Evolutionary conservation across 2,329 filamentous ascomycete species (phyloP).

Genomic region (Trichophyton mentagrophytes): DNA sequence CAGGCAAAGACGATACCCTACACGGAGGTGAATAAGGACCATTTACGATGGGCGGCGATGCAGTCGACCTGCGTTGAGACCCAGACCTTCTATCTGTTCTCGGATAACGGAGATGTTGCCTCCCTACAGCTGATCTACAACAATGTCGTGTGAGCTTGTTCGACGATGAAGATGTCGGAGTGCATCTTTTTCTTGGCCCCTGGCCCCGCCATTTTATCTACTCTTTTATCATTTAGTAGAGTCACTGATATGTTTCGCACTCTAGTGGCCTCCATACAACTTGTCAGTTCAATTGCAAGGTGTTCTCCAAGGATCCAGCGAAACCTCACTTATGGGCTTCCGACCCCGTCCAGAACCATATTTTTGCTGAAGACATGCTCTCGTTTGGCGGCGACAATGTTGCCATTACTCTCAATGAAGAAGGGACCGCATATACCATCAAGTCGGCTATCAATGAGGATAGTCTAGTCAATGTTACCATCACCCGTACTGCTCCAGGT

Average conservation of each 20-base stretch:
- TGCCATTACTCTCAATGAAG: conserved; percentile 72
- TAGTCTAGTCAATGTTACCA: conserved; percentile 72
- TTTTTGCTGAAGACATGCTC: conserved; percentile 72
- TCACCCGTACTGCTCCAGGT: conserved; percentile 63
- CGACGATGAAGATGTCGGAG: conserved; percentile 4
- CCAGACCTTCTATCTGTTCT: conserved; percentile 81
- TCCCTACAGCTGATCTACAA: conserved; percentile 93
- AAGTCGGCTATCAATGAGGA: conserved; percentile 76
- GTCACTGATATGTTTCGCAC: not conserved
- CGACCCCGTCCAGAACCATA: conserved; percentile 61
- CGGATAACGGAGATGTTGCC: conserved; percentile 62
- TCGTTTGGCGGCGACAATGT: conserved; percentile 79
- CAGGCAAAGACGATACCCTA: conserved; percentile 68
- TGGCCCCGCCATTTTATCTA: not conserved
- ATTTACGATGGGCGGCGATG: conserved; percentile 70
- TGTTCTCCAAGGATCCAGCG: conserved; percentile 63
- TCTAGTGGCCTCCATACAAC: conserved; percentile 76
- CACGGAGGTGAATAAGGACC: conserved; percentile 62
- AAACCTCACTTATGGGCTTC: conserved; percentile 74
- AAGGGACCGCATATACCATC: conserved; percentile 71
- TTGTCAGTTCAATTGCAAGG: conserved; percentile 85
- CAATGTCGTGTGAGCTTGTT: conserved; percentile 67
- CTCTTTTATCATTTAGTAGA: not conserved
- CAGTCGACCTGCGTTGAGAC: conserved; percentile 87
- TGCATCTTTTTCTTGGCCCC: not conserved